Evolutionary conservation across 352 stramenopile genomes (phyloP), one percentile per base, ranked within the genome.

Genomic region (Elongisporangium undulatum): DNA sequence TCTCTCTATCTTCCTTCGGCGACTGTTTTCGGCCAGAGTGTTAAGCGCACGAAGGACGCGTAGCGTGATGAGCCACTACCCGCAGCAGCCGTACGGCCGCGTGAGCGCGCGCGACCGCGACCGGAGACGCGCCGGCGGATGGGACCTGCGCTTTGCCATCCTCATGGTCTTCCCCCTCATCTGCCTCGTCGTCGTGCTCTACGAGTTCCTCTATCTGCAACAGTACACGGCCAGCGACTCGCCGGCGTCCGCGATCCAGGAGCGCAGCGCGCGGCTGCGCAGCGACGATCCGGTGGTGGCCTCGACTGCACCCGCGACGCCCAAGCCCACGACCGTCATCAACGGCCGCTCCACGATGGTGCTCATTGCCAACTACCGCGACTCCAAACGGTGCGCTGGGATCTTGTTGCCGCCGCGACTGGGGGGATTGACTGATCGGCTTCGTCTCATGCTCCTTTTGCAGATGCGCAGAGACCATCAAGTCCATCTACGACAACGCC

Each of bases 301-400:
- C 5, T 7, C 51, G 39, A 23, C 49, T 68, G 20, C 58, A 53
- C 13, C 66, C 56, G 10, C 57, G 0, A 24, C 56, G 17, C 51
- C 57, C 19, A 54, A 53, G 26, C 66, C 63, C 24, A 66, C 63
- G 41, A 77, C 70, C 2, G 69, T 85, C 29, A 62, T 91, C 34
- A 85, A 87, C 20, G 76, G 71, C 19, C 81, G 84, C n/a, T 71
- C 64, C 23, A 90, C 81, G 48, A 93, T 93, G 71, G 69, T 93
- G 39, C 67, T 93, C 19, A 75, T 91, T 24, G 81, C 84, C 64
- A 93, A 91, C 61, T 93, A 91, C 72, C 79, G 84, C n/a, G 84
- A 93, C 63, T 89, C 81, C 45, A 75, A 71, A 19, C 82, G 84
- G 64, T 90, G 51, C 16, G 51, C 8, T 41, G 24, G 6, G 0